Conservation (phyloP, 1,139 yeast species). For the Saccharomyces hybrid region DNA sequence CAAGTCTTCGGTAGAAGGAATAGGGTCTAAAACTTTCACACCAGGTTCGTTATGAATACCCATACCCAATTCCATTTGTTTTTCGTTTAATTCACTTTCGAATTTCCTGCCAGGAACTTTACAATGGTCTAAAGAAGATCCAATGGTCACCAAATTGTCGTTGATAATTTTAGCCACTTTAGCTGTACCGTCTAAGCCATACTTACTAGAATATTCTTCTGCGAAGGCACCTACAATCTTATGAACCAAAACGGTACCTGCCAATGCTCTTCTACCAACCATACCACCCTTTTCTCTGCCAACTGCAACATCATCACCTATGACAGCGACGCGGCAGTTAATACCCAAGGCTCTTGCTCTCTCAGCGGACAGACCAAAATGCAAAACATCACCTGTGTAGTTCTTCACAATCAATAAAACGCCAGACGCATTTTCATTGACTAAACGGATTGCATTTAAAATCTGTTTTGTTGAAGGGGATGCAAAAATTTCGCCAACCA, state of each 20-base stretch:
- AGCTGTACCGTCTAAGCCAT: constrained; percentile 45
- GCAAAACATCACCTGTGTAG: constrained; percentile 89
- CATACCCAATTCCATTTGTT: constrained; percentile 84
- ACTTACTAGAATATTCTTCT: constrained; percentile 37
- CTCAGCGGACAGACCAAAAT: constrained; percentile 87
- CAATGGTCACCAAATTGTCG: constrained; percentile 70
- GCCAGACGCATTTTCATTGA: constrained; percentile 47
- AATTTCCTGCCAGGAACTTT: constrained; percentile 74
- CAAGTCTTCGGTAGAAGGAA: constrained; percentile 58
- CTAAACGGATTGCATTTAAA: constrained; percentile 49
- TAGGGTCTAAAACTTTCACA: constrained; percentile 57
- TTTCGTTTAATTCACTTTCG: constrained; percentile 46
- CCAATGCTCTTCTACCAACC: constrained; percentile 90
- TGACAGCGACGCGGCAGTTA: constrained; percentile 62
- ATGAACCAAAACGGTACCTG: constrained; percentile 84
- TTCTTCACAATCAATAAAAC: constrained; percentile 75
- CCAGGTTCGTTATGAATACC: constrained; percentile 97
- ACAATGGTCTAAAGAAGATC: constrained; percentile 84
- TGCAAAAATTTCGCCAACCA: constrained; percentile 82
- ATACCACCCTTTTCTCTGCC: constrained; percentile 79
- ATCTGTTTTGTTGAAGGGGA: constrained; percentile 90
- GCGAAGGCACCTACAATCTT: constrained; percentile 77
- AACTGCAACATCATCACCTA: constrained; percentile 90
- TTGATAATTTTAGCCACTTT: constrained; percentile 55
- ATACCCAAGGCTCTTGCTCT: constrained; percentile 73